These are phyloP conservation scores for Penicillium mononematosum DNA, from an alignment of 495 filamentous ascomycete genomes.

Conservation along the genomic window DNA sequence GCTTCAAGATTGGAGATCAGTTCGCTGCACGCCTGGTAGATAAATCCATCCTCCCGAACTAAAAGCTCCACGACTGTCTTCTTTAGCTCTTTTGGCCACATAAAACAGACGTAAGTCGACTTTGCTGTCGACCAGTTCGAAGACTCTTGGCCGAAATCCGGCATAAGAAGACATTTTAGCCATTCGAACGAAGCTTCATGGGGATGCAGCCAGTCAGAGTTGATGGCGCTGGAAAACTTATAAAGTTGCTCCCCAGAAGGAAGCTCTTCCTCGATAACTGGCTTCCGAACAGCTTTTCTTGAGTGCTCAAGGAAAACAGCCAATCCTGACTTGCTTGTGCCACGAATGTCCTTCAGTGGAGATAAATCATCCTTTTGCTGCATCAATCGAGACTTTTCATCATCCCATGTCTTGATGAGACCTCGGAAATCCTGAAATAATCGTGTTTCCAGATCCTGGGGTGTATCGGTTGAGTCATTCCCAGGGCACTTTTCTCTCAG, in stretches of 20 bases:
- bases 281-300: constrained; percentile 57
- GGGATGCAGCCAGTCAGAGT: constrained; percentile 55
- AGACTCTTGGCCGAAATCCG: constrained; percentile 30
- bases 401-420: constrained; percentile 58
- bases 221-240: constrained; percentile 53
- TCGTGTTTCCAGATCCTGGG: constrained; percentile 27
- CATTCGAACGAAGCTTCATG: constrained; percentile 66
- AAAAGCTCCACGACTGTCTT: constrained; percentile 66
- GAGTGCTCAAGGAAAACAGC: constrained; percentile 79
- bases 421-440: constrained; percentile 54
- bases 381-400: constrained; percentile 56
- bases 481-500: constrained; percentile 34
- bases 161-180: constrained; percentile 57
- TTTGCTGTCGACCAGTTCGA: constrained; percentile 30
- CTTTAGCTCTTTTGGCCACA: constrained; percentile 76
- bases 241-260: constrained; percentile 56
- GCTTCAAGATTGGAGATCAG: constrained; percentile 40
- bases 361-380: constrained; percentile 55
- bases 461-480: constrained; percentile 17
- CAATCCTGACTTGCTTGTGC: constrained; percentile 57
- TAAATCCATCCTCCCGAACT: constrained; percentile 63
- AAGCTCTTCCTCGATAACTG: constrained; percentile 50
- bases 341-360: constrained; percentile 42
- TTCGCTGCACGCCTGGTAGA: constrained; percentile 55
- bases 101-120: constrained; percentile 58